Conservation (phyloP, 1,284 basidiomycete genomes). For the Golubevia pallescens region DNA sequence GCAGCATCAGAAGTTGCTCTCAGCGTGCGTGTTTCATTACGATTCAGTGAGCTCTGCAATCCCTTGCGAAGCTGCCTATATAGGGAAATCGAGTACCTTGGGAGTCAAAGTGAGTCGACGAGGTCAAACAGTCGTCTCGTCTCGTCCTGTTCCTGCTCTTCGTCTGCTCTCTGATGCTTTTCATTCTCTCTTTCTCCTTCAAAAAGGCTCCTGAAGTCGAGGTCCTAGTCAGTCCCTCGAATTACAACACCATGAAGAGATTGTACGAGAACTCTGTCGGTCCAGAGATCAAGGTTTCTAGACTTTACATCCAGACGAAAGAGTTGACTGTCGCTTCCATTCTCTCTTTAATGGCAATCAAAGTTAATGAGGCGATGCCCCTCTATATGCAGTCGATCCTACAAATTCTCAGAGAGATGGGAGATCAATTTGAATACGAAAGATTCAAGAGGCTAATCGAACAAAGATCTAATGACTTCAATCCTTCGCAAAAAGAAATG, state of each 20-base stretch:
- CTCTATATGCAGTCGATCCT: slow-evolving; percentile 13
- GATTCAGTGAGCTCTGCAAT: slow-evolving; percentile 5
- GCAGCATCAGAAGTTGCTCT: background rate
- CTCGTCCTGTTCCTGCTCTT: no score
- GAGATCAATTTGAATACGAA: slow-evolving; percentile 11
- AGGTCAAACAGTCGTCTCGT: no score
- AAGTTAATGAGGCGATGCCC: slow-evolving; percentile 7
- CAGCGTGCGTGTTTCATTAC: slow-evolving; percentile 7
- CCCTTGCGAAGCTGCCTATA: slow-evolving; percentile 14
- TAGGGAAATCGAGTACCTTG: background rate
- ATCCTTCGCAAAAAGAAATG: slow-evolving; percentile 3
- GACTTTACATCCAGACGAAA: background rate
- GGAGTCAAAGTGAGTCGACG: no score
- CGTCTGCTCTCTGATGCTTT: no score
- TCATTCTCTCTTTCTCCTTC: background rate
- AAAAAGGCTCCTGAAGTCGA: background rate
- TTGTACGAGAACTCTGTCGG: background rate
- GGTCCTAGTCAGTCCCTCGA: background rate
- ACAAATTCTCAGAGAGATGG: slow-evolving; percentile 11
- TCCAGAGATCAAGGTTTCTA: background rate
- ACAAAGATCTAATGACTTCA: slow-evolving; percentile 5
- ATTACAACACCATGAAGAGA: background rate
- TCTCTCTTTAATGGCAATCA: background rate
- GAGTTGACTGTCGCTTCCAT: background rate
- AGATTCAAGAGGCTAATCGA: slow-evolving; percentile 10